Percentiles rank a stretch among this genome's conserved stretches.
These are phyloP conservation scores for Cordyceps cateniannulata DNA, from an alignment of 2,329 filamentous ascomycete genomes.

Conservation along the genomic window DNA sequence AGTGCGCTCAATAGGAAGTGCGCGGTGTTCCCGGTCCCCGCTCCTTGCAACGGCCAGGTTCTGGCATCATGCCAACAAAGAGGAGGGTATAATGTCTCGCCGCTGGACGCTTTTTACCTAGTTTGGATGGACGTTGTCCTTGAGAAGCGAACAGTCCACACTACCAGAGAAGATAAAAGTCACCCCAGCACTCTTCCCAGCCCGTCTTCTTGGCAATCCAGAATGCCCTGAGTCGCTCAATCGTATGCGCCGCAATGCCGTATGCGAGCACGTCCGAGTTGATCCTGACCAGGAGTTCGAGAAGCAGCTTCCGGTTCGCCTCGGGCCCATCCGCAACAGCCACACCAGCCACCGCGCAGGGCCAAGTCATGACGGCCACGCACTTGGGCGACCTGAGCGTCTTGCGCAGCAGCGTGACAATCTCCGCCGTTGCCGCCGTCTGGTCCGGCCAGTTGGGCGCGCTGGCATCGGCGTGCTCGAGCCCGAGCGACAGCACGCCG, in stretches of 20 bases:
- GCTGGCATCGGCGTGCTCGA: not conserved
- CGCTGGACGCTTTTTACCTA: not conserved
- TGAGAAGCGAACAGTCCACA: too few relatives aligned
- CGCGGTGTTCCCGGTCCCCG: too few relatives aligned
- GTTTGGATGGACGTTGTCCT: not conserved
- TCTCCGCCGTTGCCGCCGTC: not conserved
- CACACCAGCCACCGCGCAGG: not conserved
- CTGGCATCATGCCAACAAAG: not conserved
- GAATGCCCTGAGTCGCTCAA: not conserved
- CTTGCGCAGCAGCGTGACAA: not conserved
- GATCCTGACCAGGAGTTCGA: not conserved
- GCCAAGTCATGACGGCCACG: not conserved
- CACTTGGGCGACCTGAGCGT: not conserved
- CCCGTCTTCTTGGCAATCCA: not conserved
- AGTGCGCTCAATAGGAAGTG: too few relatives aligned
- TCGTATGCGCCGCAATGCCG: conserved; percentile 4
- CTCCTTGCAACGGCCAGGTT: not conserved
- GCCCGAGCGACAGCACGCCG: not conserved
- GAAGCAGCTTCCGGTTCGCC: not conserved
- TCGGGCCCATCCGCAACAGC: conserved; percentile 4
- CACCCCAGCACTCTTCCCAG: conserved; percentile 9
- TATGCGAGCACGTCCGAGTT: conserved; percentile 2
- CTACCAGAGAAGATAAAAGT: conserved; percentile 8
- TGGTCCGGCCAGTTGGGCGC: not conserved
- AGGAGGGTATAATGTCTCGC: not conserved